A percentile compares a stretch with the other conserved stretches of the same genome.
Conservation (phyloP, 306 rosid genomes). For the Sindora glabra region DNA sequence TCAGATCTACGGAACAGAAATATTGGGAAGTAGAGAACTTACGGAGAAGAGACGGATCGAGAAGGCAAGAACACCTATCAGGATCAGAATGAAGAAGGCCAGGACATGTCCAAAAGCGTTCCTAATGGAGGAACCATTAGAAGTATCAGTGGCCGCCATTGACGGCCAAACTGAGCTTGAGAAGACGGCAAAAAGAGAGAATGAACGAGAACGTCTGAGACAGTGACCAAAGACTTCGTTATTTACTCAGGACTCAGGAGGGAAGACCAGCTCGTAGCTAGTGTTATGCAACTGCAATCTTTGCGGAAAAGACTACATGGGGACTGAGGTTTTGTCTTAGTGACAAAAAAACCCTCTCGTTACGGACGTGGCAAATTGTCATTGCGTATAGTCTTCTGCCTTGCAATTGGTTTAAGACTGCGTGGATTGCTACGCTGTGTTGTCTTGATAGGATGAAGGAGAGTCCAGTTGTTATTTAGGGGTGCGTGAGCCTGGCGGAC, state of each 20-base stretch:
- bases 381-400: neutral
- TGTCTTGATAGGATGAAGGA: too few species aligned
- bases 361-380: neutral
- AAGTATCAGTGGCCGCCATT: constrained; percentile 82
- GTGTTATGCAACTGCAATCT: neutral
- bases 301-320: constrained; percentile 10
- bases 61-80: constrained; percentile 97
- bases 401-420: neutral
- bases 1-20: constrained; percentile 36
- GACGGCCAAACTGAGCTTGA: constrained; percentile 55
- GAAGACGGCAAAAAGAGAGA: constrained; percentile 8
- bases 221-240: constrained; percentile 7
- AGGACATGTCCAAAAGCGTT: constrained; percentile 83
- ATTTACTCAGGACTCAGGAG: neutral
- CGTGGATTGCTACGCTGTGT: neutral
- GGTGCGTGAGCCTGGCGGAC: too few species aligned
- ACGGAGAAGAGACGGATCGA: constrained; percentile 99
- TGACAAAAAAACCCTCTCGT: neutral
- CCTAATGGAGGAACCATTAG: constrained; percentile 40
- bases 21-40: constrained; percentile 35
- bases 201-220: neutral
- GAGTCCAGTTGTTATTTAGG: too few species aligned
- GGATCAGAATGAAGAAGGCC: constrained; percentile 73
- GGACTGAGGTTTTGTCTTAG: neutral
- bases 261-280: neutral